Base-by-base conservation (phyloP, 352 stramenopile genomes). In the Phytophthora constricta region DNA sequence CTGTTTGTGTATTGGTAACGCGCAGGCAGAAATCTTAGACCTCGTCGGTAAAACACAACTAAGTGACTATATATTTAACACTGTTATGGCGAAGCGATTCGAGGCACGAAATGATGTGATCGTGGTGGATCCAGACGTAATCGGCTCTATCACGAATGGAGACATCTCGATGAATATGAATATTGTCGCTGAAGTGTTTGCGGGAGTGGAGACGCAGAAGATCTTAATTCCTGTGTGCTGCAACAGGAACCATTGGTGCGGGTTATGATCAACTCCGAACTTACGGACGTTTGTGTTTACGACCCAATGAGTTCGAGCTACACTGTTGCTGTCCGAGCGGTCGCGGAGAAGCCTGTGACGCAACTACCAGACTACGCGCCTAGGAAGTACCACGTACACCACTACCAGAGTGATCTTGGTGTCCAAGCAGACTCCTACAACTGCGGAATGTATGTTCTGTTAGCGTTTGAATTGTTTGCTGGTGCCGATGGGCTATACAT, bases 1-100 rank as follows among this genome's bases (percentile, higher is more conserved):
- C 5, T 37, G 31, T 37, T 37, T 7, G 31, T 37, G 31, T 7
- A 37, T 37, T n/a, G n/a, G n/a, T 13, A 37, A 37, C 13, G 31
- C 13, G 31, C 20, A 62, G 56, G 25, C 27, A 14, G 43, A 63
- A 27, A 7, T 61, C 1, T 31, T 56, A 9, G 45, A 63, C 14
- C 14, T 63, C 7, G 46, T 63, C 5, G 45, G 20, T 3, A 63
- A 47, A 63, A 50, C 31, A 7, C 28, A 55, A 31, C 26, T 63
- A 22, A 50, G 43, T 42, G 56, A 63, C 13, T 7, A 7, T 31
- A 49, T 31, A 0, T 41, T 55, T 13, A 50, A 48, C 9, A 27
- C n/a, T 31, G 56, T 49, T 4, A 50, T 56, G 56, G 11, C 3
- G 4, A 56, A 41, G 3, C n/a, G 54, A 22, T 63, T 63, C 17